Evolutionary conservation across 345 rosid species (phyloP), one percentile per base, ranked within the genome.

Genomic region (Ricinus communis): DNA sequence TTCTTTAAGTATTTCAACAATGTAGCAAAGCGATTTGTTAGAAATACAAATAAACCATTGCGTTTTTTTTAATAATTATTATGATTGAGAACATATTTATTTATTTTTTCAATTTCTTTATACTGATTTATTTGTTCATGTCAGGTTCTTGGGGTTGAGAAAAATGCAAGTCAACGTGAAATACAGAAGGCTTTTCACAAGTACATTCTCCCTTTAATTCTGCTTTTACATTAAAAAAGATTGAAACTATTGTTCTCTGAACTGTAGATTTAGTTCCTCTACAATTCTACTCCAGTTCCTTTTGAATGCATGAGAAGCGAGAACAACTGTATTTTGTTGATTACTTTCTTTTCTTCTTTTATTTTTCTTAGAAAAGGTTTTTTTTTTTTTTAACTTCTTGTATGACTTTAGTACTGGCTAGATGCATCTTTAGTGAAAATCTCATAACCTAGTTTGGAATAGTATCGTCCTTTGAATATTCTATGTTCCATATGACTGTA

Each of bases 121-220:
- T 28, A n/a, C 46, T 55, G 40, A 14, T 4, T 4, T 8, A 1
- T 53, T 56, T 65, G 11, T 28, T 7, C n/a, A n/a, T 65, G 8
- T 50, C 88, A 95, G 99, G 89, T 89, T 84, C 97, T 95, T 61
- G 98, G 98, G 62, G 93, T 95, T 36, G 91, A 91, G 47, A 76
- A 75, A 28, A 89, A 85, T 43, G 98, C 99, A 28, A 82, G 89
- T 76, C 96, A 87, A 71, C 88, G 97, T 5, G 97, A 95, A 60
- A 95, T 95, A 66, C 99, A 95, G 81, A 95, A 95, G 83, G 98
- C 98, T 74, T 95, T 95, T 74, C 99, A 95, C 87, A 92, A 90
- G 98, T 95, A 78, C 2, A 89, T 70, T 46, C 56, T 57, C 19
- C 33, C 18, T 28, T 62, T 62, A 21, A 11, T 47, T 59, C 54